These are phyloP conservation scores for Penicillium janthinellum DNA, from an alignment of 2,329 filamentous ascomycete genomes.

Conservation along the genomic window DNA sequence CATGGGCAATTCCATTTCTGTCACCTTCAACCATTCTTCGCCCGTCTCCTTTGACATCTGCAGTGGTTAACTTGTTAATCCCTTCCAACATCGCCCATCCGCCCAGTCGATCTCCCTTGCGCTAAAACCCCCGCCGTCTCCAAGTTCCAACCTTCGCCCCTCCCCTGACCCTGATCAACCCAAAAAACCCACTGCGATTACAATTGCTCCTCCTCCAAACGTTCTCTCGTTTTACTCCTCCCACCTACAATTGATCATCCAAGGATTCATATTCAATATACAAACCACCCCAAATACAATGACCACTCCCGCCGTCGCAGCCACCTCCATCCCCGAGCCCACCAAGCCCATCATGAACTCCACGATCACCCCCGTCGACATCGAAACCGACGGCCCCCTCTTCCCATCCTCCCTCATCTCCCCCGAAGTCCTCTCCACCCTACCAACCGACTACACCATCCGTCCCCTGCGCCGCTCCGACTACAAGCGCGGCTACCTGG, in stretches of 20 bases:
- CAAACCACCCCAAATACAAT: slow-evolving; percentile 14
- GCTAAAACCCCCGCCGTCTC: slow-evolving; percentile 18
- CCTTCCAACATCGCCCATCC: neutral
- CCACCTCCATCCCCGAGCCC: slow-evolving; percentile 17
- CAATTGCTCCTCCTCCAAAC: slow-evolving; percentile 6
- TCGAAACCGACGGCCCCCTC: slow-evolving; percentile 57
- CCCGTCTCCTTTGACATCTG: neutral
- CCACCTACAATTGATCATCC: neutral
- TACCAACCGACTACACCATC: slow-evolving; percentile 80
- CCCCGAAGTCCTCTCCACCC: slow-evolving; percentile 67
- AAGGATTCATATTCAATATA: neutral
- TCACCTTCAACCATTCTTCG: neutral
- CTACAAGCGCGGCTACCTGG: slow-evolving; percentile 80
- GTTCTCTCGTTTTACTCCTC: neutral
- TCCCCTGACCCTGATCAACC: slow-evolving; percentile 16
- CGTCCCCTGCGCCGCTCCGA: slow-evolving; percentile 78
- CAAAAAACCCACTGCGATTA: slow-evolving; percentile 6
- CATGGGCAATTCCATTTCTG: neutral
- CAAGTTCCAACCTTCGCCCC: slow-evolving; percentile 7
- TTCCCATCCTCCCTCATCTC: slow-evolving; percentile 80
- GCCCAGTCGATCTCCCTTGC: slow-evolving; percentile 20
- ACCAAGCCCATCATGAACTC: slow-evolving; percentile 25
- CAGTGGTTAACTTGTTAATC: too few species aligned
- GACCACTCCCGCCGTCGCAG: slow-evolving; percentile 20
- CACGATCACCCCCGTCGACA: slow-evolving; percentile 30